Evolutionary conservation across 257 asterid species (phyloP).

Genomic region (Thymus mandschuricus): DNA sequence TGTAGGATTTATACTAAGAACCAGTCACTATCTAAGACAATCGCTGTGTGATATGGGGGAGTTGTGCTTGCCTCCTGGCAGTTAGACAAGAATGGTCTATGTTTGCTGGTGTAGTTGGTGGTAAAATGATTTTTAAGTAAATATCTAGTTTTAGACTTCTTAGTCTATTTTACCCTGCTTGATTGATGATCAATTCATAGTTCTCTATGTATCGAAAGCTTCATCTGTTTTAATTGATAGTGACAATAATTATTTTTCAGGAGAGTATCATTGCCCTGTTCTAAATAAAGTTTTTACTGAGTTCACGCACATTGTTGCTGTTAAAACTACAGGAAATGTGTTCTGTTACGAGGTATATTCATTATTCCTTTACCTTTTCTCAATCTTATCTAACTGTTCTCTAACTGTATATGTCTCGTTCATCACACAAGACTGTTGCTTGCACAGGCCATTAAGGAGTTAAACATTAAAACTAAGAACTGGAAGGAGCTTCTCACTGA

Average conservation of each 20-base stretch:
- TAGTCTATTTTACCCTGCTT: constrained; percentile 8
- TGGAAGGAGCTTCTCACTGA: constrained; percentile 99
- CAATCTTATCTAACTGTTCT: constrained; percentile 10
- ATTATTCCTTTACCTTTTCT: neutral
- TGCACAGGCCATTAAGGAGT: constrained; percentile 85
- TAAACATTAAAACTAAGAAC: constrained; percentile 88
- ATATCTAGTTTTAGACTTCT: constrained; percentile 14
- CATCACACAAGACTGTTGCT: constrained; percentile 16
- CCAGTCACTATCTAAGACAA: constrained; percentile 15
- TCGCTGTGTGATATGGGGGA: neutral
- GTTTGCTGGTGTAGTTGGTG: constrained; percentile 15
- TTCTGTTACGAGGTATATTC: constrained; percentile 84
- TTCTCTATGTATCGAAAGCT: neutral
- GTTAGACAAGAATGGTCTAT: constrained; percentile 6
- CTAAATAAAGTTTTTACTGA: constrained; percentile 91
- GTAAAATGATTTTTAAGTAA: neutral
- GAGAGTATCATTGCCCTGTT: constrained; percentile 93
- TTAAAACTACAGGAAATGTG: constrained; percentile 92
- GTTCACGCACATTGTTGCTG: constrained; percentile 90
- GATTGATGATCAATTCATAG: neutral
- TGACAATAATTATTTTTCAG: constrained; percentile 38
- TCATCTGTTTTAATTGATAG: constrained; percentile 14
- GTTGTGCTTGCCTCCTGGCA: constrained; percentile 11
- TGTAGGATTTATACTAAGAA: neutral
- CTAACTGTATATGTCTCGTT: neutral